Evolutionary conservation across 2,329 filamentous ascomycete genomes (phyloP).

Genomic region (Cercospora citrullina): DNA sequence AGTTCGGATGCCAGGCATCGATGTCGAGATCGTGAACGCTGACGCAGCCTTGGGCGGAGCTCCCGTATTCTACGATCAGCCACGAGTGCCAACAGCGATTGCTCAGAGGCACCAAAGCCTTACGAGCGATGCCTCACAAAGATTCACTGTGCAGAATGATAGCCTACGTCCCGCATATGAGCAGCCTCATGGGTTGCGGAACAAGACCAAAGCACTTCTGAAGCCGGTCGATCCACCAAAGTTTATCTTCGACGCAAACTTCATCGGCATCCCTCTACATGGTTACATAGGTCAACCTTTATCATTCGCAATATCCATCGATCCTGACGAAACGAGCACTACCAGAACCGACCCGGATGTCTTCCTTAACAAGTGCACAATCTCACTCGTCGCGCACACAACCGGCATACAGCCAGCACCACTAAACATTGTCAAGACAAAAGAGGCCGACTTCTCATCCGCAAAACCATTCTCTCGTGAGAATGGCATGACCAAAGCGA

Average conservation of each 20-base stretch:
- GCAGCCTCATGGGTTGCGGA: constrained; percentile 18
- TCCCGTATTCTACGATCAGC: constrained; percentile 20
- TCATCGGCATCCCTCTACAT: constrained; percentile 15
- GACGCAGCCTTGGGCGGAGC: not conserved
- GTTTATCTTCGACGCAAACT: constrained; percentile 17
- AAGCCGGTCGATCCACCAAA: constrained; percentile 14
- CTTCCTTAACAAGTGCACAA: constrained; percentile 20
- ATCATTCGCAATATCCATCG: constrained; percentile 13
- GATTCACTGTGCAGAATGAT: constrained; percentile 18
- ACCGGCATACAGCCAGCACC: constrained; percentile 14
- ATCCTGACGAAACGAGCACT: constrained; percentile 11
- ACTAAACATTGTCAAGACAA: constrained; percentile 17
- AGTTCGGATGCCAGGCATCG: constrained; percentile 21
- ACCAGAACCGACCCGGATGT: constrained; percentile 14
- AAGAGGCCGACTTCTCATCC: constrained; percentile 10
- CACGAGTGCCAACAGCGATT: constrained; percentile 16
- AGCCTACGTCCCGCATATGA: constrained; percentile 3
- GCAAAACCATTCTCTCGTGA: constrained; percentile 18
- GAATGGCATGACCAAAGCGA: constrained; percentile 12
- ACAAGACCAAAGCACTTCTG: constrained; percentile 23
- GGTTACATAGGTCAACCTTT: constrained; percentile 19
- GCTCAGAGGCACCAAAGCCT: constrained; percentile 11
- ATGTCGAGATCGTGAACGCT: constrained; percentile 16
- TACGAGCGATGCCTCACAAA: constrained; percentile 9
- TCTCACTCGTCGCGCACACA: constrained; percentile 22